phyloP scores from a whole-genome alignment of 108 stramenopile genomes.

The Thalassiosira profunda region DNA sequence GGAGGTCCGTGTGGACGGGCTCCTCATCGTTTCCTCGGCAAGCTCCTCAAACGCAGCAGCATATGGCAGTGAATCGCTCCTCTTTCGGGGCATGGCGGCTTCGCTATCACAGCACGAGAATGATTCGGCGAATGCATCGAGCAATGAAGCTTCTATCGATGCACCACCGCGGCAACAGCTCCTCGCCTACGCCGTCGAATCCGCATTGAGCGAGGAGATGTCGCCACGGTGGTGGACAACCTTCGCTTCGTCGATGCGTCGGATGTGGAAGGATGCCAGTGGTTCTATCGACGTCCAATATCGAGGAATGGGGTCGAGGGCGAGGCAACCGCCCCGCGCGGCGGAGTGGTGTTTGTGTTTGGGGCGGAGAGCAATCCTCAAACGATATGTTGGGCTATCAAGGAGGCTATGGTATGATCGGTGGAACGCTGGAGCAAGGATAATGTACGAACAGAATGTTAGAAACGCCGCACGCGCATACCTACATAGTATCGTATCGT shows the following conservation, averaged over 20 bases:
- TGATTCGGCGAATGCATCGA: too few species aligned
- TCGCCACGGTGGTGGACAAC: constrained; percentile 26
- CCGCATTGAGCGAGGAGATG: constrained; percentile 5
- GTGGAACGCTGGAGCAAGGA: background rate
- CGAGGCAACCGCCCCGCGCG: background rate
- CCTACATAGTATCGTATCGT: too few species aligned
- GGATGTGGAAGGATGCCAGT: constrained; percentile 6
- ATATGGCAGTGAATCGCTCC: background rate
- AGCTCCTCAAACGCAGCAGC: background rate
- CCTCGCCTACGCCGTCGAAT: constrained; percentile 6
- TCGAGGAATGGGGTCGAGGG: background rate
- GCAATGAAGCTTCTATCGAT: background rate
- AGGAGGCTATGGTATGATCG: constrained; percentile 1
- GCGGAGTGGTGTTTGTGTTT: constrained; percentile 5
- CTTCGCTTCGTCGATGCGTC: constrained; percentile 19
- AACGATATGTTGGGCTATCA: constrained; percentile 10
- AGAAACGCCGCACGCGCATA: too few species aligned
- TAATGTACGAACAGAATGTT: background rate
- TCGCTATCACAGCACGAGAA: too few species aligned
- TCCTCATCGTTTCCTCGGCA: background rate
- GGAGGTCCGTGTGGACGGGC: background rate
- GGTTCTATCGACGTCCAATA: constrained; percentile 8
- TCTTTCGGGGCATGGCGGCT: background rate
- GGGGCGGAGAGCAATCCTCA: constrained; percentile 16
- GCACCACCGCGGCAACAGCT: background rate